A percentile compares a stretch with the other conserved stretches of the same genome.
Evolutionary conservation across 2,329 filamentous ascomycete species (phyloP).

Genomic region (Aspergillus candidus): DNA sequence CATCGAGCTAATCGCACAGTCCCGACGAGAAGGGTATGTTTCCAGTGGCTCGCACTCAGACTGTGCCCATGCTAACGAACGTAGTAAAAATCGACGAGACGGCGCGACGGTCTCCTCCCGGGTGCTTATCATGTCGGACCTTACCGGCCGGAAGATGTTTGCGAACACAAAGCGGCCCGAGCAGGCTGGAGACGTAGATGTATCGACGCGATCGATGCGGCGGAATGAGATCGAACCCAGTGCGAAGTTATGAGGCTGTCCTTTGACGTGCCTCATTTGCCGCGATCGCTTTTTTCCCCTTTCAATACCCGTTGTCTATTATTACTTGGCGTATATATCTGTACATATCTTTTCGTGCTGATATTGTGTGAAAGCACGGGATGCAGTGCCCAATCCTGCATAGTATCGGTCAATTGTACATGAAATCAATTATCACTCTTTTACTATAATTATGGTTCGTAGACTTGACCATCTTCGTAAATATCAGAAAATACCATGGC

Average conservation of each 20-base stretch:
- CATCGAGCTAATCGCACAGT: slow-evolving; percentile 77
- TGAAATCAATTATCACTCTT: no score
- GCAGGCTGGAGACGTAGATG: slow-evolving; percentile 21
- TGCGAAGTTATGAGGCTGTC: slow-evolving; percentile 23
- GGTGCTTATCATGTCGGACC: slow-evolving; percentile 70
- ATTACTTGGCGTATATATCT: no score
- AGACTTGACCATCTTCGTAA: no score
- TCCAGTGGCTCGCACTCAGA: not conserved
- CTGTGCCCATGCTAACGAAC: not conserved
- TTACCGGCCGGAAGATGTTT: slow-evolving; percentile 65
- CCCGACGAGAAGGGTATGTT: slow-evolving; percentile 67
- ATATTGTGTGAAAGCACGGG: no score
- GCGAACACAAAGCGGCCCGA: slow-evolving; percentile 24
- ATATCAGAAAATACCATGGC: no score
- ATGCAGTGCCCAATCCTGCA: no score
- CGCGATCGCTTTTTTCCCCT: no score
- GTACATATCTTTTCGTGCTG: no score
- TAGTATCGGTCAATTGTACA: no score
- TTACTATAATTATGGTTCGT: no score
- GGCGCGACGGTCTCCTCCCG: slow-evolving; percentile 79
- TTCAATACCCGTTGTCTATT: no score
- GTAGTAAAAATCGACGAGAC: slow-evolving; percentile 81
- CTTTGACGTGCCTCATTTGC: no score
- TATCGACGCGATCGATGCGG: slow-evolving; percentile 32
- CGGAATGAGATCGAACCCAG: slow-evolving; percentile 32